phyloP scores from a whole-genome alignment of 1,139 yeast genomes.

The Diutina catenulata region DNA sequence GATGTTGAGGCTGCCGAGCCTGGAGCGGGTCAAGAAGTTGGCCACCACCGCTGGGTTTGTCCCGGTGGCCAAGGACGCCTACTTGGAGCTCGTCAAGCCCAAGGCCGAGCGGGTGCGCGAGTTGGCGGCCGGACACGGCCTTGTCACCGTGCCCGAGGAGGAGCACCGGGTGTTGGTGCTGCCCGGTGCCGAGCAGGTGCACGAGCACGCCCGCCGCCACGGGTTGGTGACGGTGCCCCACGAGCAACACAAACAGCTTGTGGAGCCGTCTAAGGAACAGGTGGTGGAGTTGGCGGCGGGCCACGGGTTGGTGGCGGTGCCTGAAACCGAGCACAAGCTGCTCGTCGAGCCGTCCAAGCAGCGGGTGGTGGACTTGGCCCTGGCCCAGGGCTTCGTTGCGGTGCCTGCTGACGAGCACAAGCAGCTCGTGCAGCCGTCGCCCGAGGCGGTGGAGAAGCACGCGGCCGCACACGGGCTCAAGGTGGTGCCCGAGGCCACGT shows the following conservation, averaged over 20 bases:
- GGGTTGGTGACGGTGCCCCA: neutral
- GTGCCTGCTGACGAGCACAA: neutral
- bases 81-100: too few species aligned
- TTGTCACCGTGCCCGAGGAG: neutral
- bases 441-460: neutral
- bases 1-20: too few species aligned
- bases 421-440: neutral
- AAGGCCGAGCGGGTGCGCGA: too few species aligned
- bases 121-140: neutral
- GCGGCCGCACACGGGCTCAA: slow-evolving; percentile 1
- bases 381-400: neutral
- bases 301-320: neutral
- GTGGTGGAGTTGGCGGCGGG: slow-evolving; percentile 6
- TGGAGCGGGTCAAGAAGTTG: too few species aligned
- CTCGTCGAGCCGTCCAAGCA: neutral
- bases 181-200: too few species aligned
- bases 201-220: neutral
- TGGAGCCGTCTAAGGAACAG: neutral
- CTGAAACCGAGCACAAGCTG: neutral
- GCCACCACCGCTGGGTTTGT: too few species aligned
- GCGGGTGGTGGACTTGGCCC: neutral
- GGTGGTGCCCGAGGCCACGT: too few species aligned
- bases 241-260: neutral
- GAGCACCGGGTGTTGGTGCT: too few species aligned
- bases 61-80: too few species aligned